phyloP scores from a whole-genome alignment of 768 basidiomycete species.

The Termitomyces bulborhizus region DNA sequence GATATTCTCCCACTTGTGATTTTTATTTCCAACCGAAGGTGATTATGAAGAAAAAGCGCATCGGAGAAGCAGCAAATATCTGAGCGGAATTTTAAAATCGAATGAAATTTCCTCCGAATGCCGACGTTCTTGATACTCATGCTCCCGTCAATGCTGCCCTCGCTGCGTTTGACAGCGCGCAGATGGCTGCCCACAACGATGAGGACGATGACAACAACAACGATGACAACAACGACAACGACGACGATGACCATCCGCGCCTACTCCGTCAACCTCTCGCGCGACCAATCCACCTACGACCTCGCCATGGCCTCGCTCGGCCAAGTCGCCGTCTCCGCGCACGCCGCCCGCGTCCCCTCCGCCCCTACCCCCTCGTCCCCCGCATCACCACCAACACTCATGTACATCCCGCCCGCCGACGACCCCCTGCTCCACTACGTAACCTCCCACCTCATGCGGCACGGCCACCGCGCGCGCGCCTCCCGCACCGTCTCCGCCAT shows the following conservation, averaged over 20 bases:
- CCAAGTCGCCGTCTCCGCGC: background rate
- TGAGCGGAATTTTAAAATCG: too few relatives aligned
- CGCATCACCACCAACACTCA: conserved; percentile 12
- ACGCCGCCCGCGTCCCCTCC: conserved; percentile 1
- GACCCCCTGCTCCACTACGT: conserved; percentile 73
- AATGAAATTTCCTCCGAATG: background rate
- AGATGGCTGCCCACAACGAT: conserved; percentile 10
- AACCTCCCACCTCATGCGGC: conserved; percentile 50
- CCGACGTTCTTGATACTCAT: background rate
- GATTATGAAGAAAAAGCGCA: too few relatives aligned
- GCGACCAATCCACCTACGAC: conserved; percentile 13
- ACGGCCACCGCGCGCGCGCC: conserved; percentile 63
- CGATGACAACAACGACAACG: conserved; percentile 5
- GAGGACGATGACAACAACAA: background rate
- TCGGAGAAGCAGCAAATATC: too few relatives aligned
- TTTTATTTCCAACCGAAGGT: too few relatives aligned
- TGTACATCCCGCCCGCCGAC: conserved; percentile 64
- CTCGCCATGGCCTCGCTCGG: conserved; percentile 15
- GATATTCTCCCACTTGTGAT: too few relatives aligned
- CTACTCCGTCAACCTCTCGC: conserved; percentile 1
- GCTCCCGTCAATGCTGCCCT: background rate
- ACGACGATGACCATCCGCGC: background rate
- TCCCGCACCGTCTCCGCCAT: conserved; percentile 48
- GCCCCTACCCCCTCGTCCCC: too few relatives aligned
- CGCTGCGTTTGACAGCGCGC: background rate